Percentiles rank a stretch among this genome's conserved stretches.
phyloP scores from a whole-genome alignment of 1,284 basidiomycete genomes.

The Phaffia rhodozyma region DNA sequence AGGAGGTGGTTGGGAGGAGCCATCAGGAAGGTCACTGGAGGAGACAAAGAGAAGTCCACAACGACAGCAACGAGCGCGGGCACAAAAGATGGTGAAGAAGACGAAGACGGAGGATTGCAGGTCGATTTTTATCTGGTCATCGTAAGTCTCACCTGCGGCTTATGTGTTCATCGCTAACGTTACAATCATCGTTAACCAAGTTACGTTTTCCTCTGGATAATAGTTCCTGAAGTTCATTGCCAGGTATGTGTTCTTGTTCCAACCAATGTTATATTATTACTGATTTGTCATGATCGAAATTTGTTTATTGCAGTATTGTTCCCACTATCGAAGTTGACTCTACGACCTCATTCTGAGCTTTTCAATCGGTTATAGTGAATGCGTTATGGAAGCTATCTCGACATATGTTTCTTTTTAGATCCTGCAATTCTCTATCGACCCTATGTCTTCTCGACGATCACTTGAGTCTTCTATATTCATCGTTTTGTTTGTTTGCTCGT shows the following conservation, averaged over 20 bases:
- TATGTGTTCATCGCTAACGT: slow-evolving; percentile 16
- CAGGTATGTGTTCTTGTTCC: slow-evolving; percentile 45
- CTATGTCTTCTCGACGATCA: slow-evolving; percentile 65
- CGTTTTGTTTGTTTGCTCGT: slow-evolving; percentile 92
- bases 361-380: not conserved
- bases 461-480: not conserved
- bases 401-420: slow-evolving; percentile 42
- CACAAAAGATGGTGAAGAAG: slow-evolving; percentile 42
- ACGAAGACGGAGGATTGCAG: slow-evolving; percentile 70
- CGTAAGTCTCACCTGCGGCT: slow-evolving; percentile 25
- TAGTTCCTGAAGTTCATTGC: slow-evolving; percentile 92
- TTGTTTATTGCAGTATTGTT: slow-evolving; percentile 28
- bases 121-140: slow-evolving; percentile 93
- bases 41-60: slow-evolving; percentile 22
- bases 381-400: slow-evolving; percentile 51
- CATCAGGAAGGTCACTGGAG: slow-evolving; percentile 59
- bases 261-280: not conserved
- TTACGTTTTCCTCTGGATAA: not conserved
- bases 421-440: no score
- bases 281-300: not conserved
- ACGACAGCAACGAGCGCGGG: slow-evolving; percentile 31
- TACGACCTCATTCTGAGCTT: slow-evolving; percentile 58
- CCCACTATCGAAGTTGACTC: slow-evolving; percentile 93
- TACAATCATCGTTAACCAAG: not conserved
- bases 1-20: slow-evolving; percentile 63